Evolutionary conservation across 495 filamentous ascomycete genomes (phyloP).

Genomic region (Talaromyces thailandensis): DNA sequence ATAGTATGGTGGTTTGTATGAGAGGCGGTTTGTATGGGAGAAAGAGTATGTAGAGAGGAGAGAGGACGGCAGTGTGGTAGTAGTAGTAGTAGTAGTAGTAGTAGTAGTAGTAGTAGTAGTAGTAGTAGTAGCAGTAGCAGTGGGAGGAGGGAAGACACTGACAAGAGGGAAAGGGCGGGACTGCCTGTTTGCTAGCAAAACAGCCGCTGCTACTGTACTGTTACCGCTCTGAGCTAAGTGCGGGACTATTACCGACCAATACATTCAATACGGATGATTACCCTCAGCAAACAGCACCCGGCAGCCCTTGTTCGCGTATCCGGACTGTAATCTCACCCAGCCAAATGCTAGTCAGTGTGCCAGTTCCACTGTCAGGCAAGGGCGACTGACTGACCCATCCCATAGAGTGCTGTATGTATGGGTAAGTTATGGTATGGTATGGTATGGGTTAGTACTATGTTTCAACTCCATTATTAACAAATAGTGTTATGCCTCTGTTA

Average conservation of each 20-base stretch:
- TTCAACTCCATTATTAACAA: not conserved
- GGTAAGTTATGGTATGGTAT: not conserved
- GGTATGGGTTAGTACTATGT: not conserved
- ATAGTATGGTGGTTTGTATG: conserved; percentile 54
- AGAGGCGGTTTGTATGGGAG: conserved; percentile 50
- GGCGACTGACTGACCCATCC: not conserved
- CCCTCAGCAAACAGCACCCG: not conserved
- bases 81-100: too few species aligned
- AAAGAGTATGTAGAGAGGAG: conserved; percentile 12
- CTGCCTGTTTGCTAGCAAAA: conserved; percentile 13
- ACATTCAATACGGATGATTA: not conserved
- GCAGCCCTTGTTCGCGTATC: not conserved
- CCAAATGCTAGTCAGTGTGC: not conserved
- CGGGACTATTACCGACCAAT: not conserved
- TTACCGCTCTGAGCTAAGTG: not conserved
- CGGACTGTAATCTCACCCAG: not conserved
- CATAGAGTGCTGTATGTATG: not conserved
- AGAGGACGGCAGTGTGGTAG: conserved; percentile 29
- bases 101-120: too few species aligned
- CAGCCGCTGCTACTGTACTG: conserved; percentile 2
- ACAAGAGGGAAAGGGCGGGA: conserved; percentile 18
- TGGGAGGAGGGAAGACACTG: conserved; percentile 30
- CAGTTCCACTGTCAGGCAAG: not conserved
- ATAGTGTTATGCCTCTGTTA: not conserved
- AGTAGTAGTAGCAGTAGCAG: too few species aligned